Evolutionary conservation across 345 rosid species (phyloP), one percentile per base, ranked within the genome.

Genomic region (Microthlaspi erraticum): DNA sequence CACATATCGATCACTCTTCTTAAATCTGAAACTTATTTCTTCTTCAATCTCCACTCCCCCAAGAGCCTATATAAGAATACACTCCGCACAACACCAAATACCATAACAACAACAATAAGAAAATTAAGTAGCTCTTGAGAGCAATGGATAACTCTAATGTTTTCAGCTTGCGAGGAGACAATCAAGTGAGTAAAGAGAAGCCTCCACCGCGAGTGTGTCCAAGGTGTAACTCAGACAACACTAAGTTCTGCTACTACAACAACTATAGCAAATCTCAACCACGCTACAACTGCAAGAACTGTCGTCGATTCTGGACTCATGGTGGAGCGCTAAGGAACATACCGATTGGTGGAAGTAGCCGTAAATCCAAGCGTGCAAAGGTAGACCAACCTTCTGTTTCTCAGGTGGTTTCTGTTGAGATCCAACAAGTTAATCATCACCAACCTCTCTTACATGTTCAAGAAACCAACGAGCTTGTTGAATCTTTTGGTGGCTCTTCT

Each of bases 271-370:
- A 53, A 29, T 20, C 64, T 36, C 74, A 75, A 9, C 79, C 74
- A 0, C 74, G 79, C n/a, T 75, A 68, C 6, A 45, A 23, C 9
- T 75, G 79, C 54, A 75, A 69, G 38, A 48, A 38, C 0, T 75
- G 79, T 62, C 74, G 74, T 38, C 29, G 79, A n/a, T 75, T 44
- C 4, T 75, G 70, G 74, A 75, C 79, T 60, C 79, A 75, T 11
- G 74, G 79, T 44, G 74, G 79, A 2, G 11, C 29, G 5, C 18
- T 61, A 31, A 75, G 70, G 36, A 61, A 75, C 68, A 46, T 68
- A 43, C 70, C 78, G 2, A 10, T 68, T 7, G 78, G 78, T 61
- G 73, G 78, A 68, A 53, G 64, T 14, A 9, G 44, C 4, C 66
- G 60, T 19, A 62, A 19, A 39, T 0, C 44, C 38, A 75, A 68